Evolutionary conservation across 768 basidiomycete species (phyloP).

Genomic region (Vishniacozyma victoriae): DNA sequence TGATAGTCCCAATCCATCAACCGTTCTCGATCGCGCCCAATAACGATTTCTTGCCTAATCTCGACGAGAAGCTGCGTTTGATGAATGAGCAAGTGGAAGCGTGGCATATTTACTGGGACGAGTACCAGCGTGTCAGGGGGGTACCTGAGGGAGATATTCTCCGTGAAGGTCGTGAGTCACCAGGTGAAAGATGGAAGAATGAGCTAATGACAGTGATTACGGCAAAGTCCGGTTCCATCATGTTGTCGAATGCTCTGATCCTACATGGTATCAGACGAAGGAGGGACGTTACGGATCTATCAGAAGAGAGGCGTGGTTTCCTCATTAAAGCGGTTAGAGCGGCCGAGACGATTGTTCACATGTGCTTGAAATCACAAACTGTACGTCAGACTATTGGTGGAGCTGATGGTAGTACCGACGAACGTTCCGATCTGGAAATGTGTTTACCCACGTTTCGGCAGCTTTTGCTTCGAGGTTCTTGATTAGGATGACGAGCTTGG

Average conservation of each 20-base stretch:
- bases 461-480: constrained; percentile 34
- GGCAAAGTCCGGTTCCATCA: constrained; percentile 3
- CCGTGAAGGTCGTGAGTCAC: constrained; percentile 23
- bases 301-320: constrained; percentile 19
- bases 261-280: constrained; percentile 28
- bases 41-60: constrained; percentile 14
- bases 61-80: constrained; percentile 24
- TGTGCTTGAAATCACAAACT: constrained; percentile 19
- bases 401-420: constrained; percentile 16
- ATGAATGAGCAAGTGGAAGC: constrained; percentile 11
- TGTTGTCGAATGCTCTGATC: constrained; percentile 29
- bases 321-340: constrained; percentile 24
- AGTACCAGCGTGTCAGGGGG: constrained; percentile 18
- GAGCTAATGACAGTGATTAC: constrained; percentile 23
- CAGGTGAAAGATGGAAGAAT: neutral
- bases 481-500: constrained; percentile 31
- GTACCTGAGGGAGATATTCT: constrained; percentile 19
- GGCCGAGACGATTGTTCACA: constrained; percentile 25
- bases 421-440: constrained; percentile 21
- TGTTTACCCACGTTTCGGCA: constrained; percentile 1
- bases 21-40: constrained; percentile 21
- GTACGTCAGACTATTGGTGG: constrained; percentile 3
- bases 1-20: constrained; percentile 25
- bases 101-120: constrained; percentile 35
- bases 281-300: constrained; percentile 22